Base-by-base conservation (phyloP, 2,329 filamentous ascomycete species). In the Cadophora luteo-olivacea region DNA sequence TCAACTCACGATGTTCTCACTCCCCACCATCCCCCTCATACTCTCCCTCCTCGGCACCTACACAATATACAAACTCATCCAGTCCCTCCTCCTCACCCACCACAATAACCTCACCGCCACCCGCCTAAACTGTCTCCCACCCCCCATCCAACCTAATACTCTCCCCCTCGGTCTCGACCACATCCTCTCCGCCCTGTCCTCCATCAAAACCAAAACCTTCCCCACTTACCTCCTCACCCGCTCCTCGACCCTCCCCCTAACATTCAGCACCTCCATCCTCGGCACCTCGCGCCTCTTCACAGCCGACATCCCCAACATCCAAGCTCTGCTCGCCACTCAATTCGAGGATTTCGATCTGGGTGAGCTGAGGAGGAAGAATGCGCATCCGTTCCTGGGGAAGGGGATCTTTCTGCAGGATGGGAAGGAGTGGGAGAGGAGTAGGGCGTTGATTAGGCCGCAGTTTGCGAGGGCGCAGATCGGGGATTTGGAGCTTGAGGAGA, bases 231-330 rank as follows among this genome's bases (percentile, higher is more conserved):
- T 60, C 22, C 36, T 60, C 1, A 19, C 7, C 22, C 57, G 57
- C n/a, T 60, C 57, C 11, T 16, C 36, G 22, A 22, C 57, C 12
- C 22, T 45, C 22, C 57, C 57, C 12, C 57, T 41, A 4, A 64
- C 61, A 54, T 64, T 51, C 48, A 36, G 48, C 25, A 64, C 48
- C 22, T 24, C 22, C n/a, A 25, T 64, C 22, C 45, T 67, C 33
- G 60, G 48, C 61, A 11, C 16, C 14, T 11, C 33, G 3, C 33
- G 33, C 1, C 48, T 65, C 33, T 65, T 61, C 54, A 69, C 64
- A 1, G 72, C 76, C 55, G 71, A 72, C 64, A 66, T 69, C 55
- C 66, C 65, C 63, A 72, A 72, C 68, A 66, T 72, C 41, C 71
- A 72, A 60, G 71, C 71, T 64, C 67, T 72, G 45, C 69, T 72